A percentile compares a stretch with the other conserved stretches of the same genome.
These are phyloP conservation scores for Cercophora samala DNA, from an alignment of 495 filamentous ascomycete genomes.

Conservation along the genomic window DNA sequence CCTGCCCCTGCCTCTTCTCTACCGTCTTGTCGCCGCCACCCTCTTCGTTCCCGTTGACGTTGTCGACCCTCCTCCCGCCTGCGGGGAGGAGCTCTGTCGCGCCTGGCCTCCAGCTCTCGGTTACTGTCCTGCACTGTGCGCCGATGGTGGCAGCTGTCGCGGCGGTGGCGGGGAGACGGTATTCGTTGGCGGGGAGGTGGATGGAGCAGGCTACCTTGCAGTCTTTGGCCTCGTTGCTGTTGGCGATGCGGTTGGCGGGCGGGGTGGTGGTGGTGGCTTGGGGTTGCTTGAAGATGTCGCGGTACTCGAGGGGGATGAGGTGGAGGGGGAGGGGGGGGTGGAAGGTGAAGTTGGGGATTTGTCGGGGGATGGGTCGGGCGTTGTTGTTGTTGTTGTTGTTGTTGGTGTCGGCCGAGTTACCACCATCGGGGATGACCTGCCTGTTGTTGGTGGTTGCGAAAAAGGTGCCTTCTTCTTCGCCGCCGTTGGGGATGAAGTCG, in stretches of 20 bases:
- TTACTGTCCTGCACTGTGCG: not conserved
- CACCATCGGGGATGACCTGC: not conserved
- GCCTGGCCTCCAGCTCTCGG: not conserved
- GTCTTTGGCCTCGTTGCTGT: not conserved
- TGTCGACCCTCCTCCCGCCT: not conserved
- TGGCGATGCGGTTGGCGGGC: too few species aligned
- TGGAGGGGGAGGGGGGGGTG: too few species aligned
- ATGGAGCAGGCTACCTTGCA: constrained; percentile 2
- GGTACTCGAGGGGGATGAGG: too few species aligned
- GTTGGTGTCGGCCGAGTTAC: too few species aligned
- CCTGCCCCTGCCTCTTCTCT: not conserved
- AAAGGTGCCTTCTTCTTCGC: not conserved
- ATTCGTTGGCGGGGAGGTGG: not conserved
- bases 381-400: too few species aligned
- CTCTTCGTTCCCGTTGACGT: not conserved
- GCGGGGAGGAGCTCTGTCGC: not conserved
- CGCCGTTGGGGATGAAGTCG: not conserved
- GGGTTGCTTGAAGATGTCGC: too few species aligned
- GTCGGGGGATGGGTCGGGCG: too few species aligned
- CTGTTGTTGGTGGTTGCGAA: not conserved
- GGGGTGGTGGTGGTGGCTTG: too few species aligned
- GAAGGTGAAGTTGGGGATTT: too few species aligned
- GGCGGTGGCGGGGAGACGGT: not conserved
- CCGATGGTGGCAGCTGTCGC: not conserved
- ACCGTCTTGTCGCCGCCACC: not conserved